A percentile compares a stretch with the other conserved stretches of the same genome.
Conservation (phyloP, 2,329 filamentous ascomycete genomes). For the Seiridium cupressi region DNA sequence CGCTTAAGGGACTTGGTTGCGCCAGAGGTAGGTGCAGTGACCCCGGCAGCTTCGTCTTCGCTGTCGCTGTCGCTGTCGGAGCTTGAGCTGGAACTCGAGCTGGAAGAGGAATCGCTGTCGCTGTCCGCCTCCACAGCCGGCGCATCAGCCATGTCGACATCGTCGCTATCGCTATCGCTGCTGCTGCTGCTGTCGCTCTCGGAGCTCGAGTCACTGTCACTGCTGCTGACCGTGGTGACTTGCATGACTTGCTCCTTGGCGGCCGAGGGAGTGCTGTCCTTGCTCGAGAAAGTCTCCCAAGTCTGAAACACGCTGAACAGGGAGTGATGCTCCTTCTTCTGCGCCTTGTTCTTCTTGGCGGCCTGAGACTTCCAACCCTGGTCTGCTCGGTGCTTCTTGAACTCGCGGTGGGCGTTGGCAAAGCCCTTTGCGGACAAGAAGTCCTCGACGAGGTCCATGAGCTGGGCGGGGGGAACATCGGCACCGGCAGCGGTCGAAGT, state of each 20-base stretch:
- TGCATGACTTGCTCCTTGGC: slow-evolving; percentile 21
- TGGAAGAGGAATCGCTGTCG: slow-evolving; percentile 19
- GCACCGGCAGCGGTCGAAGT: slow-evolving; percentile 15
- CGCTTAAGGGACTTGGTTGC: slow-evolving; percentile 49
- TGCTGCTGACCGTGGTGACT: slow-evolving; percentile 19
- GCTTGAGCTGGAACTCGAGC: slow-evolving; percentile 31
- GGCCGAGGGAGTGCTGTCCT: slow-evolving; percentile 23
- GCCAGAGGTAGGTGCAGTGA: slow-evolving; percentile 18
- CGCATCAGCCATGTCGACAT: slow-evolving; percentile 48
- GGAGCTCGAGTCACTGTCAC: slow-evolving; percentile 21
- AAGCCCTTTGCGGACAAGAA: slow-evolving; percentile 70
- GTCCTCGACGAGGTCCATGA: slow-evolving; percentile 64
- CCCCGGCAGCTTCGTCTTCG: slow-evolving; percentile 19
- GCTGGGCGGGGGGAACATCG: slow-evolving; percentile 51
- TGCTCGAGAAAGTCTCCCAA: slow-evolving; percentile 44
- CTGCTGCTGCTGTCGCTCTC: slow-evolving; percentile 24
- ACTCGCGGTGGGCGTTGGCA: slow-evolving; percentile 56
- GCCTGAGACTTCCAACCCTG: slow-evolving; percentile 43
- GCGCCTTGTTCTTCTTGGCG: slow-evolving; percentile 16
- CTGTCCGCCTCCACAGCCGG: slow-evolving; percentile 21
- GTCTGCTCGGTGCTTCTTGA: slow-evolving; percentile 60
- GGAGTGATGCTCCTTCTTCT: slow-evolving; percentile 34
- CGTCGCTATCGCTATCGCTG: slow-evolving; percentile 17
- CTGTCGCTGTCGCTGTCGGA: slow-evolving; percentile 30
- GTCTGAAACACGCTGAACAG: slow-evolving; percentile 49